These are phyloP conservation scores for Prosopis cineraria DNA, from an alignment of 306 rosid genomes.

Conservation along the genomic window DNA sequence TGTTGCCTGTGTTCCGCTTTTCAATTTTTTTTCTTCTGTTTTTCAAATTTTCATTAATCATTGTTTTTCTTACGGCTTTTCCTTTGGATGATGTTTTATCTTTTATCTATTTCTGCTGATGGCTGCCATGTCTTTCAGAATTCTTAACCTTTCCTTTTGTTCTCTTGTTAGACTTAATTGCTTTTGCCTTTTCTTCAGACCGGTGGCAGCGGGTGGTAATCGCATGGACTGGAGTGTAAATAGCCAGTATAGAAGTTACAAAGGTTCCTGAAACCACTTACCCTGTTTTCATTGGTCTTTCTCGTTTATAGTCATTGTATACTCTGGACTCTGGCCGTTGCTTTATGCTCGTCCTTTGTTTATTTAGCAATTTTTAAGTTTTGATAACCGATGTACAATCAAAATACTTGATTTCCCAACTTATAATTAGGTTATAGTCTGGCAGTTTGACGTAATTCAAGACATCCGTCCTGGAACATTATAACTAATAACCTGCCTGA, in stretches of 20 bases:
- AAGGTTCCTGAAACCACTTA: slow-evolving; percentile 46
- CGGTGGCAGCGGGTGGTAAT: slow-evolving; percentile 46
- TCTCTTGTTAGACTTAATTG: background rate
- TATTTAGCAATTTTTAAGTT: slow-evolving; percentile 1
- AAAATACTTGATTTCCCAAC: background rate
- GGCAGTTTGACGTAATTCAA: background rate
- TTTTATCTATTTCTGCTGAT: background rate
- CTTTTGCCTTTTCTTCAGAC: slow-evolving; percentile 35
- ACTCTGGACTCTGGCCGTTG: background rate
- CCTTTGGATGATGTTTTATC: background rate
- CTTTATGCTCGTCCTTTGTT: background rate
- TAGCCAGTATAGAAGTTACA: slow-evolving; percentile 64
- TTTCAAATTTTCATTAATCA: background rate
- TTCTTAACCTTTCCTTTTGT: background rate
- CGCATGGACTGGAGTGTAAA: slow-evolving; percentile 78
- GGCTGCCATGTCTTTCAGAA: background rate
- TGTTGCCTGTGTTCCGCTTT: background rate
- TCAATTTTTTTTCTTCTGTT: background rate
- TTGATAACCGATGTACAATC: background rate
- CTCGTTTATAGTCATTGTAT: background rate
- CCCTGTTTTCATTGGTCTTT: background rate
- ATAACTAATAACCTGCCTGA: background rate
- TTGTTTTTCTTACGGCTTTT: background rate
- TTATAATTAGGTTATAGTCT: background rate
- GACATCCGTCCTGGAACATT: background rate